Conservation (phyloP, 2,329 filamentous ascomycete species). For the Gremmenia infestans region DNA sequence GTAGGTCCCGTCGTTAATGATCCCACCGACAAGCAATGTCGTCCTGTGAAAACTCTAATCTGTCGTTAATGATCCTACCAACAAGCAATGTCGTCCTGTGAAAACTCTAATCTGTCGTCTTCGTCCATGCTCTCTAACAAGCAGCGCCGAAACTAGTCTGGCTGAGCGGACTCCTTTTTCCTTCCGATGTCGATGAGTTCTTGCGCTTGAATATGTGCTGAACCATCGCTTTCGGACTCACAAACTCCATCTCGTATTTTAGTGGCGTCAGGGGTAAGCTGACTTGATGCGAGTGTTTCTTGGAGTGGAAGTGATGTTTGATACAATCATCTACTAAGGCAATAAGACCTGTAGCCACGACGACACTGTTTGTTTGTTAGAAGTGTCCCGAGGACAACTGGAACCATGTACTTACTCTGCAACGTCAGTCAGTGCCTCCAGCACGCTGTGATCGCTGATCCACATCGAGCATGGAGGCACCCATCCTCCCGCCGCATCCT, state of each 20-base stretch:
- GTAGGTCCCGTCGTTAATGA: neutral
- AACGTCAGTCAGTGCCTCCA: conserved; percentile 67
- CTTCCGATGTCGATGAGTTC: neutral
- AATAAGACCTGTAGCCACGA: conserved; percentile 85
- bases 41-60: neutral
- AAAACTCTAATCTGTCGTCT: neutral
- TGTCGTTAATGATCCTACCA: neutral
- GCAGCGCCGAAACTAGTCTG: conserved; percentile 7
- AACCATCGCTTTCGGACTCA: conserved; percentile 57
- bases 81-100: neutral
- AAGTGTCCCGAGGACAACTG: neutral
- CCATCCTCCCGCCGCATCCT: conserved; percentile 79
- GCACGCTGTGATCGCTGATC: conserved; percentile 70
- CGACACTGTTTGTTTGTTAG: conserved; percentile 54
- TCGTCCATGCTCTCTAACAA: neutral
- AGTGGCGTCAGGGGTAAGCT: conserved; percentile 48
- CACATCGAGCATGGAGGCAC: conserved; percentile 86
- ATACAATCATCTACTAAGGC: conserved; percentile 89
- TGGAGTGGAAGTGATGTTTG: conserved; percentile 41
- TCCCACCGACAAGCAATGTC: neutral
- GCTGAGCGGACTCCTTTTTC: conserved; percentile 16
- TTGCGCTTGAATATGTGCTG: conserved; percentile 57
- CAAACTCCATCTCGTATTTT: conserved; percentile 50
- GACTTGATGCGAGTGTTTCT: conserved; percentile 45
- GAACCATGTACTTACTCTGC: conserved; percentile 65